Evolutionary conservation across 352 stramenopile genomes (phyloP).

Genomic region (Blastocystis hominis): DNA sequence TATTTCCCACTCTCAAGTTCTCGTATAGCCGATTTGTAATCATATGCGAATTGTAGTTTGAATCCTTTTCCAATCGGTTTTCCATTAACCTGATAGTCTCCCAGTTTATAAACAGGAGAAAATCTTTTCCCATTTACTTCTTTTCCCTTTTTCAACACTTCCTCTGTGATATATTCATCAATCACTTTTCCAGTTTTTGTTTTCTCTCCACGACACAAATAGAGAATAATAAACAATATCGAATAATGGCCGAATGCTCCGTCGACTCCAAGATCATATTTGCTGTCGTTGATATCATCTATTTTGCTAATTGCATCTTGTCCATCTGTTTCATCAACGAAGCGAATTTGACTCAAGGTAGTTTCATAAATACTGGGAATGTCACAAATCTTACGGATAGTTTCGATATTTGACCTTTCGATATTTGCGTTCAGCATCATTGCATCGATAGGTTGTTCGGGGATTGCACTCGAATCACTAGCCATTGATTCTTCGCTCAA

Average conservation of each 20-base stretch:
- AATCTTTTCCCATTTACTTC: neutral
- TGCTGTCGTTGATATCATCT: too few relatives aligned
- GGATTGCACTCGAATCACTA: neutral
- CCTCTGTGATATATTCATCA: neutral
- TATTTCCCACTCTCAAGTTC: neutral
- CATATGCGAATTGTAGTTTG: neutral
- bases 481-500: neutral
- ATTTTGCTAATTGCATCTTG: too few relatives aligned
- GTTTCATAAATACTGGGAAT: neutral
- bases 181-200: neutral
- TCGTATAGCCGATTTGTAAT: conserved; percentile 15
- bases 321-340: neutral
- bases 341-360: neutral
- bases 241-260: too few relatives aligned
- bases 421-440: neutral
- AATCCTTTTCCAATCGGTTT: conserved; percentile 25
- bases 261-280: too few relatives aligned
- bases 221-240: too few relatives aligned
- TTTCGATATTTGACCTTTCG: neutral
- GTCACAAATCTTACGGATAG: neutral
- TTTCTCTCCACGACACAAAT: too few relatives aligned
- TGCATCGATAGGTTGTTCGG: neutral
- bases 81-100: neutral
- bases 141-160: neutral
- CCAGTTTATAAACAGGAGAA: neutral